Conservation (phyloP, 495 filamentous ascomycete genomes). For the Daldinia caldariorum region DNA sequence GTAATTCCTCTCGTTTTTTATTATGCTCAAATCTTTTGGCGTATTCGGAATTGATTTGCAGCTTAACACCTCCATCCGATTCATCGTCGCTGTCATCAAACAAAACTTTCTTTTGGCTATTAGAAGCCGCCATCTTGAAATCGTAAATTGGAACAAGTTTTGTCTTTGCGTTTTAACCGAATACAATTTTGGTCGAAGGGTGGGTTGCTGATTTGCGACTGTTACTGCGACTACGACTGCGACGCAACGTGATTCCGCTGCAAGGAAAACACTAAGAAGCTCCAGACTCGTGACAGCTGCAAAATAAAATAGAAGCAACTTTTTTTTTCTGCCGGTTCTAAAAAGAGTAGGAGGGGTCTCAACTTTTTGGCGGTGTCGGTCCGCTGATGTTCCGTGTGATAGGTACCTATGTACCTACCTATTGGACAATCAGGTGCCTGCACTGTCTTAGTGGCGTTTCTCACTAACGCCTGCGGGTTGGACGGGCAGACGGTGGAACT, state of each 20-base stretch:
- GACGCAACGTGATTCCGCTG: background rate
- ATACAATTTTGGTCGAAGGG: background rate
- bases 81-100: slow-evolving; percentile 59
- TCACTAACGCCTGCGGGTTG: slow-evolving; percentile 18
- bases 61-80: slow-evolving; percentile 62
- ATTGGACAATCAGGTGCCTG: no score
- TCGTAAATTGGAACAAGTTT: background rate
- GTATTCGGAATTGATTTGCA: slow-evolving; percentile 92
- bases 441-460: slow-evolving; percentile 7
- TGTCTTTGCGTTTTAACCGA: background rate
- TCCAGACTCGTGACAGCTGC: background rate
- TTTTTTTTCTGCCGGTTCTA: slow-evolving; percentile 48
- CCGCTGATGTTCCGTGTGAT: slow-evolving; percentile 41
- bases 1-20: slow-evolving; percentile 91
- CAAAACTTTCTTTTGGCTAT: slow-evolving; percentile 45
- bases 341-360: slow-evolving; percentile 27
- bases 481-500: slow-evolving; percentile 17
- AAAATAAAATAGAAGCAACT: slow-evolving; percentile 22
- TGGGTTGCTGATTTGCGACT: background rate
- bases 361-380: slow-evolving; percentile 43
- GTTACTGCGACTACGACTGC: background rate
- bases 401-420: no score
- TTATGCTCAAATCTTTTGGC: slow-evolving; percentile 93
- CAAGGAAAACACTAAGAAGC: background rate
- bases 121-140: slow-evolving; percentile 43